Evolutionary conservation across 225 moss, liverwort and hornwort genomes (phyloP), one percentile per base, ranked within the genome.

Genomic region (Physcomitrellopsis africana): DNA sequence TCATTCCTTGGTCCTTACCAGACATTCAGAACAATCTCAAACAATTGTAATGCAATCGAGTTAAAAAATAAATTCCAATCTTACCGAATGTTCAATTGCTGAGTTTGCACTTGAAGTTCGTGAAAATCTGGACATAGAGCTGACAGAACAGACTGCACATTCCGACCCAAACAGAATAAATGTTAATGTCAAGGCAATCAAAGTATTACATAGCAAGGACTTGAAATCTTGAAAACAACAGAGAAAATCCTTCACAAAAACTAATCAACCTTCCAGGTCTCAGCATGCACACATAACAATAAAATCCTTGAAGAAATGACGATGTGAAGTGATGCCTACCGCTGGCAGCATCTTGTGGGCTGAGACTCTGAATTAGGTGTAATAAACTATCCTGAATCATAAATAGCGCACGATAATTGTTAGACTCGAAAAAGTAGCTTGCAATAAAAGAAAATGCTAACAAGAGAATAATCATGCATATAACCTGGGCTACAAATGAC

Each of bases 41-140:
- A 24, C 13, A 74, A 12, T 11, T 16, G 11, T 26, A 15, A 24
- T 48, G 49, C 27, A 14, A 16, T 24, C 18, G 26, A 72, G 24
- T 18, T 67, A 18, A 18, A 29, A 57, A 48, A 19, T 19, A 58
- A 41, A 69, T 24, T 44, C 7, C 46, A 58, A 17, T 68, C 73
- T 43, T 55, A 79, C 79, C 79, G 62, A 45, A 41, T 60, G 32
- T 13, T 79, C 79, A 26, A 54, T n/a, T 41, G 67, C 60, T 68
- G 79, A 67, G 61, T 68, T 74, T 9, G 61, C 8, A 79, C 73
- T 79, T 74, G 79, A 79, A 52, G 59, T 68, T 60, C 79, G 41
- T 73, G 67, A 79, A 58, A 67, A 67, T 53, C 73, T 79, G 32
- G 73, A 60, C 23, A 67, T 51, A 19, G 51, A 60, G 63, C 44